Evolutionary conservation across 2,329 filamentous ascomycete genomes (phyloP), one percentile per base, ranked within the genome.

Genomic region (Trichoderma gracile): DNA sequence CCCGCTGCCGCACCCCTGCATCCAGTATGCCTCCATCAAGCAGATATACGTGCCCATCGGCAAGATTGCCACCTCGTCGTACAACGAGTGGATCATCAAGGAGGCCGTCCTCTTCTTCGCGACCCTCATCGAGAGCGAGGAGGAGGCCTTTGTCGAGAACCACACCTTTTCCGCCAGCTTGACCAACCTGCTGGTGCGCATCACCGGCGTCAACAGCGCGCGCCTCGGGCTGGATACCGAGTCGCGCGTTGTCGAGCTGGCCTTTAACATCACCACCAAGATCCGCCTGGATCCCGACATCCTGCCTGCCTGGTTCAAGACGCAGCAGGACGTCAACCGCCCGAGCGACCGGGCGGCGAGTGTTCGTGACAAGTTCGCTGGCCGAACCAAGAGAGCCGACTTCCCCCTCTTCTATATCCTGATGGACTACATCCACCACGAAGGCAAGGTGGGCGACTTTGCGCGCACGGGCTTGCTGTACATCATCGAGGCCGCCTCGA

Each of bases 261-360:
- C 96, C 50, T 99, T 99, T 79, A 96, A 94, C 67, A 93, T 99
- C 69, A 92, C 95, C 21, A 96, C 95, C 69, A 98, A 98, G 82
- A 97, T 99, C 70, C 85, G 95, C 52, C 81, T 97, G 67, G 90
- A 96, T 70, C 93, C 95, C 5, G 85, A 89, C 65, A 94, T 98
- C 62, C 79, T 99, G 53, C 86, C 91, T 1, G 90, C 92, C 17
- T 99, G 95, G 95, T 99, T 99, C 78, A 90, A 89, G 68, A 86
- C 87, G 8, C 74, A 76, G 57, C 67, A 67, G 64, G 68, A 67
- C 4, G 80, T 75, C 70, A 82, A 76, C 25, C 78, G 71, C 62
- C 76, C 77, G 49, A 77, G 76, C 19, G 84, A 87, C 56, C 61
- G 65, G 19, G 55, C 49, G 9, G 65, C 55, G 15, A 65, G 56